Base-by-base conservation (phyloP, 164 flowering plant species). In the Paratinospora sagittata region DNA sequence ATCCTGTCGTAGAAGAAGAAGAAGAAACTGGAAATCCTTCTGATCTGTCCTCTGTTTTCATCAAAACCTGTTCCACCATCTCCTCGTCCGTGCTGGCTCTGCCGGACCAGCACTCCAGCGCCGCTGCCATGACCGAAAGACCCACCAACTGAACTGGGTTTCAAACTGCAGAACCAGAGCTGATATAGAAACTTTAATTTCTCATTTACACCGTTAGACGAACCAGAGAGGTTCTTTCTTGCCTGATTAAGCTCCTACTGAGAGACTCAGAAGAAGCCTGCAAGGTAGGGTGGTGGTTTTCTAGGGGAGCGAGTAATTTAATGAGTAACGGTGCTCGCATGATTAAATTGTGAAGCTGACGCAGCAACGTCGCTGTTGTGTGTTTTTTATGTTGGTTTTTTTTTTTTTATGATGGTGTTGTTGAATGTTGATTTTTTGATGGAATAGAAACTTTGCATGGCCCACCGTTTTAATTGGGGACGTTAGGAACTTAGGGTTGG, bases 81-180 rank as follows among this genome's bases (percentile, higher is more conserved):
- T n/a, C n/a, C n/a, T n/a, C n/a, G n/a, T n/a, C n/a, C n/a, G n/a
- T n/a, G n/a, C n/a, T n/a, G 12, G 93, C 77, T 8, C 96, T 71
- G 72, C 96, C 79, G 6, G 97, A 88, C 98, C 98, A 94, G 86
- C 98, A 94, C 74, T 92, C 98, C 0, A 94, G 77, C 0, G 98
- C 98, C 0, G 97, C 93, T 1, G 98, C 88, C 95, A 93, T 93
- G 75, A 68, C 69, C 49, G 67, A 64, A n/a, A 23, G 24, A 8
- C 43, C 10, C 43, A 39, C 7, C 8, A 61, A 23, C 12, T 23
- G 36, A 9, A 30, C 12, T 21, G 65, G 16, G 30, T n/a, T n/a
- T n/a, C n/a, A n/a, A n/a, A n/a, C n/a, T n/a, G n/a, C n/a, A 16
- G 34, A 17, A 12, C 9, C n/a, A n/a, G n/a, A n/a, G n/a, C n/a